phyloP scores from a whole-genome alignment of 73 alveolate genomes.

The Paramecium octaurelia region DNA sequence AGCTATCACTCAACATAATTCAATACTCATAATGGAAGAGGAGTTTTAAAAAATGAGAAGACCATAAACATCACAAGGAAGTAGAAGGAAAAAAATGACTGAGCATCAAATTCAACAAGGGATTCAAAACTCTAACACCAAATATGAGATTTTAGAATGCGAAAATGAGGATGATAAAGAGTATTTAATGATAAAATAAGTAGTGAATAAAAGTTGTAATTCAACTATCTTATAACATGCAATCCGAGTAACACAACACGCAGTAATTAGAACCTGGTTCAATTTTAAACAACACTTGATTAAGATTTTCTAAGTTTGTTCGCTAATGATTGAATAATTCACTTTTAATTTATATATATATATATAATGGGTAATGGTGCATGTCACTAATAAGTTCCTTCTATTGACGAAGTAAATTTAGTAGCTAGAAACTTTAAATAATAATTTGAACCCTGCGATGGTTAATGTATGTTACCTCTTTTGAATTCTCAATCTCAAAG shows the following conservation, averaged over 20 bases:
- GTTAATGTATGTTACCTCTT: not conserved
- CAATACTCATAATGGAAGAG: not conserved
- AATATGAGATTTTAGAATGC: not conserved
- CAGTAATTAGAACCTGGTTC: not conserved
- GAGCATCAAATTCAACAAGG: not conserved
- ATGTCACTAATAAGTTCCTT: not conserved
- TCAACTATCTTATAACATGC: not conserved
- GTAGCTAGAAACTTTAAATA: not conserved
- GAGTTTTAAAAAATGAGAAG: not conserved
- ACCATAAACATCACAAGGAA: not conserved
- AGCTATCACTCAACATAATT: not conserved
- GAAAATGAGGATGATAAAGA: not conserved
- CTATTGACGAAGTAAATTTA: not conserved
- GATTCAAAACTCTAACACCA: not conserved
- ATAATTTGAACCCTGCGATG: not conserved
- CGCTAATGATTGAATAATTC: not conserved
- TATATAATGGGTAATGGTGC: conserved; percentile 27
- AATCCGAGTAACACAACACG: not conserved
- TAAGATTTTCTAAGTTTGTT: not conserved
- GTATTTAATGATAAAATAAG: not conserved
- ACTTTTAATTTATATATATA: not conserved
- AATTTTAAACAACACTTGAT: not conserved
- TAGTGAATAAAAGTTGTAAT: not conserved
- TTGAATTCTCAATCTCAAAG: not conserved
- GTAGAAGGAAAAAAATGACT: not conserved